Conservation (phyloP, 2,329 filamentous ascomycete genomes). For the Alternaria postmessia region DNA sequence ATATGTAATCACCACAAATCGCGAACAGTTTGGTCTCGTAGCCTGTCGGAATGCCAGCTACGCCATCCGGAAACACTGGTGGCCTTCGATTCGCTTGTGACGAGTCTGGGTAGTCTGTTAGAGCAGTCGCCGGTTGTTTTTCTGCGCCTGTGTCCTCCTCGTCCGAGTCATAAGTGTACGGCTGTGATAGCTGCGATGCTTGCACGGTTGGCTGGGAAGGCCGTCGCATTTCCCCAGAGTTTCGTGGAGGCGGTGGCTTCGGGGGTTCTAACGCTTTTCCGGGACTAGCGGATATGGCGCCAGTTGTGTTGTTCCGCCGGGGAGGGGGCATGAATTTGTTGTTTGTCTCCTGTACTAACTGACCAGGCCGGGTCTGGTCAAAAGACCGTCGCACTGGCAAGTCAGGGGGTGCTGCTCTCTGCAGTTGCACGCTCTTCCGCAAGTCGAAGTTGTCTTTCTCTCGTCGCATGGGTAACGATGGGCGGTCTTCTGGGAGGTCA, state of each 20-base stretch:
- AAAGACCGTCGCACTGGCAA: conserved; percentile 48
- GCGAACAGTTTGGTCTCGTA: conserved; percentile 89
- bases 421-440: conserved; percentile 45
- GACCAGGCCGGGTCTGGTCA: conserved; percentile 42
- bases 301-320: conserved; percentile 44
- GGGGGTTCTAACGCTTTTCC: conserved; percentile 42
- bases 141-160: conserved; percentile 53
- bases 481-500: conserved; percentile 56
- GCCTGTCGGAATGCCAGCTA: conserved; percentile 80
- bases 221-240: conserved; percentile 45
- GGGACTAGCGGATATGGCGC: conserved; percentile 9
- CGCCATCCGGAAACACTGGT: conserved; percentile 75
- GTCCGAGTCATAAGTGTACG: conserved; percentile 58
- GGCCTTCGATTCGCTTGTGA: conserved; percentile 85
- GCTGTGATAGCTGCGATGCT: conserved; percentile 29
- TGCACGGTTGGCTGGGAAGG: conserved; percentile 28
- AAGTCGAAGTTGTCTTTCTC: conserved; percentile 46
- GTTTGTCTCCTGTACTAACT: conserved; percentile 34
- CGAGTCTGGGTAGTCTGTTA: conserved; percentile 79
- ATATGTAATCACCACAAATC: conserved; percentile 86
- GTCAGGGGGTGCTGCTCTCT: conserved; percentile 41
- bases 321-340: conserved; percentile 46
- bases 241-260: conserved; percentile 45
- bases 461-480: conserved; percentile 58
- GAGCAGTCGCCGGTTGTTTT: conserved; percentile 62